Conservation (phyloP, 345 rosid genomes). For the Raphanus sativus region DNA sequence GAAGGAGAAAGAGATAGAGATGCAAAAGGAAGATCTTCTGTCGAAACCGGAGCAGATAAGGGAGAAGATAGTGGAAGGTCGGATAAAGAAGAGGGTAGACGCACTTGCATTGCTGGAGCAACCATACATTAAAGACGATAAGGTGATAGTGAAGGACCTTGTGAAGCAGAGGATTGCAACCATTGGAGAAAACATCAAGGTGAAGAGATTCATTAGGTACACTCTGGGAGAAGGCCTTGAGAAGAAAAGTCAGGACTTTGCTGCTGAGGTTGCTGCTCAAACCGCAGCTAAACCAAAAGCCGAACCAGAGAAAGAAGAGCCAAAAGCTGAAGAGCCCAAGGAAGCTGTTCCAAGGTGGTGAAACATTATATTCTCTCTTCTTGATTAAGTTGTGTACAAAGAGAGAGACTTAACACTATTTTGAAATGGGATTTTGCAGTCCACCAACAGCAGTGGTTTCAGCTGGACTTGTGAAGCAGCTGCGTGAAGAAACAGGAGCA, state of each 20-base stretch:
- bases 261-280: conserved; percentile 97
- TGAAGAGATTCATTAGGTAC: conserved; percentile 76
- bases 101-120: conserved; percentile 92
- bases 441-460: conserved; percentile 56
- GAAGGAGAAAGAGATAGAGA: conserved; percentile 87
- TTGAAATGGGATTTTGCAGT: conserved; percentile 43
- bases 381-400: background rate
- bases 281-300: conserved; percentile 60
- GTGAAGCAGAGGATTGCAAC: conserved; percentile 93
- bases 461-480: conserved; percentile 85
- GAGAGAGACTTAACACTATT: background rate
- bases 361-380: conserved; percentile 1
- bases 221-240: conserved; percentile 93
- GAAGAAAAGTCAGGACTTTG: conserved; percentile 93
- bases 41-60: conserved; percentile 92
- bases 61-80: conserved; percentile 85
- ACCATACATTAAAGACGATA: conserved; percentile 89
- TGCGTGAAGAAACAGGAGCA: conserved; percentile 94
- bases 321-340: conserved; percentile 52
- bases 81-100: conserved; percentile 84
- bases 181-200: conserved; percentile 90
- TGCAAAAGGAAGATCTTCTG: conserved; percentile 93
- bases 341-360: conserved; percentile 60
- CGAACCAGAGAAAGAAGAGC: conserved; percentile 51
- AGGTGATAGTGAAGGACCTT: conserved; percentile 79